A percentile compares a stretch with the other conserved stretches of the same genome.
These are phyloP conservation scores for Zasmidium angulare DNA, from an alignment of 2,329 filamentous ascomycete species.

Conservation along the genomic window DNA sequence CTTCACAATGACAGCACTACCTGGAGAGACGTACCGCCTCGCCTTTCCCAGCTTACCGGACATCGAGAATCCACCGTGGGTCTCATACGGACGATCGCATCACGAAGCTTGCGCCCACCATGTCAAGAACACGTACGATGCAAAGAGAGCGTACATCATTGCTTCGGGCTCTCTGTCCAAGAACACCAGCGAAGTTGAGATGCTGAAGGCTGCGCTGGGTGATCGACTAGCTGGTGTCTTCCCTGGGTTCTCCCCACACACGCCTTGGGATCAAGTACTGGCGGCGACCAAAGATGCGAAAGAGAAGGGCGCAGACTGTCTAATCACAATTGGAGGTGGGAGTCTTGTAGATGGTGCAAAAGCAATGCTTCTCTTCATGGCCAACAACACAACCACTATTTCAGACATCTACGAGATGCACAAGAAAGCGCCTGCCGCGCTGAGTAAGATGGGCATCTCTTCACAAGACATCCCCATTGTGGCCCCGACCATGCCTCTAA, in stretches of 20 bases:
- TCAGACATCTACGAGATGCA: constrained; percentile 11
- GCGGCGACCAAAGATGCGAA: constrained; percentile 47
- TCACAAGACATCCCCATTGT: neutral
- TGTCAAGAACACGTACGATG: constrained; percentile 44
- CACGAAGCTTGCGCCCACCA: constrained; percentile 47
- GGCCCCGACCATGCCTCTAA: constrained; percentile 16
- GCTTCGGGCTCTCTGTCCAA: constrained; percentile 51
- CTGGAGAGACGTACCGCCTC: constrained; percentile 23
- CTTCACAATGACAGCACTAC: constrained; percentile 8
- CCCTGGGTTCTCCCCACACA: constrained; percentile 56
- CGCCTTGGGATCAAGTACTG: constrained; percentile 54
- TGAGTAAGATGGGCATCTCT: neutral
- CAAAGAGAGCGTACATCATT: constrained; percentile 51
- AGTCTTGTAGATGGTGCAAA: constrained; percentile 59
- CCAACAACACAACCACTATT: constrained; percentile 19
- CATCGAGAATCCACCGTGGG: constrained; percentile 40
- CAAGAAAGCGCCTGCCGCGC: constrained; percentile 1
- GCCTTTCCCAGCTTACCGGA: constrained; percentile 20
- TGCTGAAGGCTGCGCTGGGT: constrained; percentile 44
- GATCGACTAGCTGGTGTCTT: constrained; percentile 46
- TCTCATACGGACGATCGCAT: constrained; percentile 53
- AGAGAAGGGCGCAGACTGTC: constrained; percentile 44
- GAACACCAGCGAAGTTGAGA: constrained; percentile 47
- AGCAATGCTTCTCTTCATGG: constrained; percentile 43
- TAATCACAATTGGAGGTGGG: constrained; percentile 57